Conservation (phyloP, 2,329 filamentous ascomycete genomes). For the Chrysoporthe deuterocubensis region DNA sequence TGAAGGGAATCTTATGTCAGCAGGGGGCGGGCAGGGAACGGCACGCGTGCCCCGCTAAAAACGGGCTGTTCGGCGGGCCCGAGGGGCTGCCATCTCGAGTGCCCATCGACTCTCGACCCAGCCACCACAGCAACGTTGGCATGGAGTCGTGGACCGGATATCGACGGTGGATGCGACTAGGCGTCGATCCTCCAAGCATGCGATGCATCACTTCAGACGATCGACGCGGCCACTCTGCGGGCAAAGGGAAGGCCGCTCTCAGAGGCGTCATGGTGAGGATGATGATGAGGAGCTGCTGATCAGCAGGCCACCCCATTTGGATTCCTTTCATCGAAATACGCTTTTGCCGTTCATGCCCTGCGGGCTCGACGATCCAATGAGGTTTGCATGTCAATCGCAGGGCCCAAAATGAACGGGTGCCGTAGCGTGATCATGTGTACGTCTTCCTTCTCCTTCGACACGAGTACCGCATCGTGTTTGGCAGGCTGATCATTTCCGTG, state of each 20-base stretch:
- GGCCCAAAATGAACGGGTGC: neutral
- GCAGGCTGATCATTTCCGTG: slow-evolving; percentile 1
- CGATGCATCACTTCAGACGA: neutral
- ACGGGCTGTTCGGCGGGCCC: neutral
- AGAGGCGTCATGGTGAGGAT: too few species aligned
- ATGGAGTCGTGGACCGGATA: neutral
- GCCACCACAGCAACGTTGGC: neutral
- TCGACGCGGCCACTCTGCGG: neutral
- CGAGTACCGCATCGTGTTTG: neutral
- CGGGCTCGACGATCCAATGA: neutral
- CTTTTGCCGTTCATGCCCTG: neutral
- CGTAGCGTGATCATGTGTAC: neutral
- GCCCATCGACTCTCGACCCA: neutral
- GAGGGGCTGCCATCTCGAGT: neutral
- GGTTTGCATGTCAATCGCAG: neutral
- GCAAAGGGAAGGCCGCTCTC: neutral
- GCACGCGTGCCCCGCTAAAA: neutral
- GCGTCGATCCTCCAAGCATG: neutral
- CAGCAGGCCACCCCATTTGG: neutral
- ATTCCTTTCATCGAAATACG: neutral
- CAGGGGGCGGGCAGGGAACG: slow-evolving; percentile 1
- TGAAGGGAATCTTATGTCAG: slow-evolving; percentile 22
- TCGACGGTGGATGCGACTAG: neutral
- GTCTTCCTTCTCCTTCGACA: neutral
- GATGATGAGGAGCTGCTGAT: neutral